Conservation (phyloP, 2,329 filamentous ascomycete species). For the Orbilia brochopaga region DNA sequence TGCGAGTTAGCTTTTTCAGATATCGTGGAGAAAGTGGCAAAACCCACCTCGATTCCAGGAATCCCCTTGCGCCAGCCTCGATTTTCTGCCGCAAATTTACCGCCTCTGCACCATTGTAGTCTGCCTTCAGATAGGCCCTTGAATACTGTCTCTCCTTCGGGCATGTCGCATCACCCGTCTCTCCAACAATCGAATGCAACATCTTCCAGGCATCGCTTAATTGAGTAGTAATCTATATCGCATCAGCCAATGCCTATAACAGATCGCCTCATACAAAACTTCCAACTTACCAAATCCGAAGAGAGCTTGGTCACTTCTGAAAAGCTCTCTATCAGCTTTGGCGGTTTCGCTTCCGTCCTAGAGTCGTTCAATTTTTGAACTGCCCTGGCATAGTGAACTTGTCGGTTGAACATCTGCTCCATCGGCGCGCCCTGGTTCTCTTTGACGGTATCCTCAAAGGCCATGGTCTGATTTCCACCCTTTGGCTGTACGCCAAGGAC, state of each 20-base stretch:
- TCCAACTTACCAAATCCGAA: conserved; percentile 53
- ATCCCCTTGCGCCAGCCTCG: conserved; percentile 53
- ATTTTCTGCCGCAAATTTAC: conserved; percentile 53
- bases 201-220: conserved; percentile 55
- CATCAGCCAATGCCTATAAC: not conserved
- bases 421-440: conserved; percentile 47
- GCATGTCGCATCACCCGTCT: conserved; percentile 52
- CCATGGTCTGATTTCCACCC: conserved; percentile 47
- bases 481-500: conserved; percentile 44
- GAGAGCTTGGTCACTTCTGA: conserved; percentile 53
- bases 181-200: conserved; percentile 52
- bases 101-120: conserved; percentile 53
- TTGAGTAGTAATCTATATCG: conserved; percentile 54
- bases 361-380: conserved; percentile 54
- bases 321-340: conserved; percentile 53
- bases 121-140: conserved; percentile 52
- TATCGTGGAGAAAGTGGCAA: conserved; percentile 41
- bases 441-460: conserved; percentile 47
- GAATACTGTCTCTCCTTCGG: conserved; percentile 53
- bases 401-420: conserved; percentile 52
- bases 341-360: conserved; percentile 50
- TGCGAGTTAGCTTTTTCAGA: conserved; percentile 23
- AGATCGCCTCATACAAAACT: not conserved
- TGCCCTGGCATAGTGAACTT: conserved; percentile 52
- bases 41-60: conserved; percentile 55